Base-by-base conservation (phyloP, 2,329 filamentous ascomycete species). In the Claviceps monticola region DNA sequence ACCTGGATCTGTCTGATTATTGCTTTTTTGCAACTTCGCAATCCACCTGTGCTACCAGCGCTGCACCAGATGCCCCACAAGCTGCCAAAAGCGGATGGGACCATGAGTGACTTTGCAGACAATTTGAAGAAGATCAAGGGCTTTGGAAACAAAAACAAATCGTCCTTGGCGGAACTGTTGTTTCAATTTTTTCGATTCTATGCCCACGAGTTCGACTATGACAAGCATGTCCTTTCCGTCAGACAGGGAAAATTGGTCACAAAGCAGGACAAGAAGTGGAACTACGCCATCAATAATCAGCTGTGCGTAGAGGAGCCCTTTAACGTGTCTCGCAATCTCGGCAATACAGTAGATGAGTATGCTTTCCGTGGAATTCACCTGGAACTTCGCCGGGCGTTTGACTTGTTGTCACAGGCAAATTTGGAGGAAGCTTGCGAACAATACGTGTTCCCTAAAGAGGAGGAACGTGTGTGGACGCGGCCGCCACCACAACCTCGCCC, bases 1-100 rank as follows among this genome's bases (percentile, higher is more conserved):
- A 96, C 93, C 21, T 98, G 93, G 93, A 97, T 97, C 64, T 98
- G 93, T 68, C 81, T 98, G 75, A 95, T 97, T 58, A 85, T 98
- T 64, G 94, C 89, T 59, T 98, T 97, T 63, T 76, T 98, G 26
- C 93, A 98, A 68, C 85, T 88, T 49, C 82, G 89, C 60, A 77
- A 84, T 54, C 86, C 88, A 16, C 86, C 91, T 0, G 80, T 98
- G 51, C 70, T 98, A 21, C 93, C 93, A 4, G 82, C 86, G 16
- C 74, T 98, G 37, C 93, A 97, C 64, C 83, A 89, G 62, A 71
- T 78, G 48, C 69, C 69, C 4, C 66, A 69, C 50, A 71, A 69
- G 50, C 53, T 64, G 21, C 69, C 78, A 9, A 74, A 76, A 19
- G 70, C 79, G 39, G 80, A 86, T 55, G 87, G 85, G 11, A 71